Evolutionary conservation across 2,329 filamentous ascomycete genomes (phyloP), one percentile per base, ranked within the genome.

Genomic region (Talaromyces sp.): DNA sequence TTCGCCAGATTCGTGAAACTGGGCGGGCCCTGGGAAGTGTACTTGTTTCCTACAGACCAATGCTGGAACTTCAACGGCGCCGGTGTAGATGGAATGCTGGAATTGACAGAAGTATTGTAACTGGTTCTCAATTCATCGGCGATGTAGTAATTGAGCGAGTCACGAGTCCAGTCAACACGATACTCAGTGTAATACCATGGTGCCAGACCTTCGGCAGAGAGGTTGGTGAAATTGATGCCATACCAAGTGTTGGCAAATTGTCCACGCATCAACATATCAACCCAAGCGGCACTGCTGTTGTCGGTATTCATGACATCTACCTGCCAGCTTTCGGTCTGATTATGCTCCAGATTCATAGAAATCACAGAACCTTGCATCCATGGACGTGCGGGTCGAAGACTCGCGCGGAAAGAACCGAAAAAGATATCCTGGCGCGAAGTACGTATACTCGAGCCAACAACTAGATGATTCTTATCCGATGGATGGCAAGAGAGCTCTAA

Each of bases 181-280:
- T 75, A 74, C 52, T 80, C 77, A 17, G 70, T 72, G 62, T 74
- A 80, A 15, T 76, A 68, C 76, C 75, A 80, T 4, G 75, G 74
- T 51, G 70, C 60, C 5, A 63, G 58, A 6, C 67, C 60, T 4
- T 62, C 60, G 11, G 66, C 67, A 28, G 61, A 68, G 22, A 74
- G 63, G 25, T 66, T 70, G n/a, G 73, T 77, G 62, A 77, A 79
- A 58, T 78, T 78, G 48, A 71, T 60, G 13, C 75, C 75, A 17
- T 73, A 66, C 19, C 66, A 63, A 5, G 63, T 63, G 13, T 70
- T 67, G 1, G 76, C 71, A 57, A 74, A 75, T 53, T 77, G 70
- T 19, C 69, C 69, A 50, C 69, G 67, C 43, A 73, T 66, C 13
- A 78, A 68, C 28, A 71, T 75, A 25, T 70, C 66, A 11, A 77